Evolutionary conservation across 192 early-diverging fungal species (phyloP).

Genomic region (Anaeromyces robustus): DNA sequence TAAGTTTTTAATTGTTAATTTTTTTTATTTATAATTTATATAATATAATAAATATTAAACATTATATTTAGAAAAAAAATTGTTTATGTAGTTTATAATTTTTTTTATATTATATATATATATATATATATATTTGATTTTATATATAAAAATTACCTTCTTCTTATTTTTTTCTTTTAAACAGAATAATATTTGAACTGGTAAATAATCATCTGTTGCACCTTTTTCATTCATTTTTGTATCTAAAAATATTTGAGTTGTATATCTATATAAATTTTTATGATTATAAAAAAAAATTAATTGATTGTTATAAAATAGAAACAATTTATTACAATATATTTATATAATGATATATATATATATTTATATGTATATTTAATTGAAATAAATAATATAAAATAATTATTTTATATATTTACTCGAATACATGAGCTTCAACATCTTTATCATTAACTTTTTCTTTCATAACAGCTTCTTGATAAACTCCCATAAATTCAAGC

Average conservation of each 20-base stretch:
- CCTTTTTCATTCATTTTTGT: conserved; percentile 33
- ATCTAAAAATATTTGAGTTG: conserved; percentile 37
- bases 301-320: background rate
- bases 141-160: conserved; percentile 1
- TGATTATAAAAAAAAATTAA: no score
- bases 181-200: conserved; percentile 61
- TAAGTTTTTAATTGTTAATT: no score
- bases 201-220: conserved; percentile 39
- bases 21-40: no score
- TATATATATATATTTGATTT: background rate
- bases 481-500: conserved; percentile 2
- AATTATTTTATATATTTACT: background rate
- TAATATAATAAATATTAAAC: no score
- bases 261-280: conserved; percentile 16
- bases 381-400: no score
- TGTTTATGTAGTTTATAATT: no score
- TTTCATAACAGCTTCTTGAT: conserved; percentile 11
- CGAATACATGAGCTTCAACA: background rate
- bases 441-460: background rate
- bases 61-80: no score
- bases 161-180: conserved; percentile 60
- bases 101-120: background rate
- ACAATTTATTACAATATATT: conserved; percentile 3
- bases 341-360: background rate
- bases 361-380: background rate